Base-by-base conservation (phyloP, 2,329 filamentous ascomycete species). In the Cladosporium sphaerospermum region DNA sequence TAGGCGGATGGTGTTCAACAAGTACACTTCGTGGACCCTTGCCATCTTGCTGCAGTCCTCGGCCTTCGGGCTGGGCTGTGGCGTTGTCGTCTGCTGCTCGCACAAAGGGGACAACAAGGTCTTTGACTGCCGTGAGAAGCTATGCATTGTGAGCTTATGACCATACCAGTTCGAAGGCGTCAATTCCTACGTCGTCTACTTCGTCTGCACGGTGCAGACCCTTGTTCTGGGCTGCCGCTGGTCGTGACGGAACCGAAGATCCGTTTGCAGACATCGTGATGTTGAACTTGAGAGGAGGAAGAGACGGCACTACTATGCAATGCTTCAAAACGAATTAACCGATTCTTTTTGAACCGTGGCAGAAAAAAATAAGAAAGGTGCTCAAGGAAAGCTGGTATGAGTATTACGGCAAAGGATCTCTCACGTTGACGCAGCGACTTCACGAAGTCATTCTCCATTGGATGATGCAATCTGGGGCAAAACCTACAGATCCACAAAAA, bases 61-160 rank as follows among this genome's bases (percentile, higher is more conserved):
- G 74, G 19, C 82, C 83, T 0, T 76, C 48, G 71, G 75, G 60
- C 78, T 83, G 75, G 6, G 71, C 65, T 2, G 77, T 73, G 16
- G 83, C 79, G 62, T 79, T 74, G 53, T 84, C 76, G 69, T 91
- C 86, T 39, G 87, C 85, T n/a, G 78, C 74, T 56, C 74, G 77
- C 61, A 92, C 82, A 68, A 86, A 90, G 0, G 84, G 83, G 16
- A 89, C 72, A 54, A 91, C 79, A 52, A 89, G 75, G 8, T 76
- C 72, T 69, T 85, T 80, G 45, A 91, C 80, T 3, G 85, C 80
- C 52, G 79, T 75, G 45, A 90, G 77, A 44, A 90, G 78, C 86
- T 90, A 37, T 13, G 19, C 14, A 33, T 54, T 32, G 50, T 59
- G 23, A 58, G 45, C 45, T 48, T 36, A 5, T 14, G 28, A n/a